Conservation (phyloP, 257 asterid genomes). For the Gardenia jasminoides region DNA sequence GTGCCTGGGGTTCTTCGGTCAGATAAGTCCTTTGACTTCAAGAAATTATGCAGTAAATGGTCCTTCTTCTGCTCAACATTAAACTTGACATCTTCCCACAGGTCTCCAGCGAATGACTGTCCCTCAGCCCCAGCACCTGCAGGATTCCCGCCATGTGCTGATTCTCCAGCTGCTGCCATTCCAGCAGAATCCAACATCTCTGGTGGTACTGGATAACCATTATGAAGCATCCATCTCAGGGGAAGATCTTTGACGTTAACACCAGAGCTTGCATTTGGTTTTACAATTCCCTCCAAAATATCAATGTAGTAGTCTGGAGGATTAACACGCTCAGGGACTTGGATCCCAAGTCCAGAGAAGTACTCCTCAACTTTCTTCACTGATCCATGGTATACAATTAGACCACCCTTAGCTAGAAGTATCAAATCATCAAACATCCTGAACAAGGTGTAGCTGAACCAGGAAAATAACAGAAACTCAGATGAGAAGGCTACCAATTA, state of each 20-base stretch:
- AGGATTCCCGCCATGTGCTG: constrained; percentile 49
- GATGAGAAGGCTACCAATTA: constrained; percentile 1
- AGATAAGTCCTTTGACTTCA: constrained; percentile 61
- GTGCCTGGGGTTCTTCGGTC: constrained; percentile 54
- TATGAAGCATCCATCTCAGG: constrained; percentile 96
- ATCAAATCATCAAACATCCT: constrained; percentile 96
- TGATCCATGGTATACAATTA: constrained; percentile 90
- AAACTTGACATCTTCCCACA: constrained; percentile 75
- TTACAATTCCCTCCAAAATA: constrained; percentile 84
- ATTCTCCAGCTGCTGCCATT: constrained; percentile 43
- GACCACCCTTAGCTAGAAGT: constrained; percentile 98
- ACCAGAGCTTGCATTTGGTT: constrained; percentile 49
- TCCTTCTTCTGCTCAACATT: constrained; percentile 66
- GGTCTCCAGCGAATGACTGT: constrained; percentile 64
- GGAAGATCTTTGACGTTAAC: constrained; percentile 87
- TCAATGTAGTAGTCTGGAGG: constrained; percentile 98
- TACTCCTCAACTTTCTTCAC: constrained; percentile 95
- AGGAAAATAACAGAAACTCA: constrained; percentile 21
- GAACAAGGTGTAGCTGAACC: constrained; percentile 88
- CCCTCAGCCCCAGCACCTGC: constrained; percentile 40
- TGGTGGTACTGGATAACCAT: constrained; percentile 91
- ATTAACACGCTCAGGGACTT: constrained; percentile 88
- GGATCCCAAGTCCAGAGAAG: constrained; percentile 79
- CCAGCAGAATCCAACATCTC: constrained; percentile 84
- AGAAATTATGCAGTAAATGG: constrained; percentile 50